Evolutionary conservation across 2,329 filamentous ascomycete species (phyloP).

Genomic region (Fusarium sp.): DNA sequence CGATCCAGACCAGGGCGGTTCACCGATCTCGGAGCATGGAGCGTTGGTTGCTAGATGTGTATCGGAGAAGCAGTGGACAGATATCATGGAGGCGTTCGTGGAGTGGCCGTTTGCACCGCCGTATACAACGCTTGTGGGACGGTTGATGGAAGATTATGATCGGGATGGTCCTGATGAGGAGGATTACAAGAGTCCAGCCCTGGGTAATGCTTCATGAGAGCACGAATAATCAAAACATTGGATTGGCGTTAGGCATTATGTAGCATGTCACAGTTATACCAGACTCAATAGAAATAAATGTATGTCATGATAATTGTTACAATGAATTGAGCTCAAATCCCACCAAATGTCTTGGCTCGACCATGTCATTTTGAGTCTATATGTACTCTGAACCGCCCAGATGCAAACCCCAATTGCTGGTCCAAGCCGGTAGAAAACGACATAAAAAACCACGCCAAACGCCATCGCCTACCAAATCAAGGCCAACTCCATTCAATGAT

Average conservation of each 20-base stretch:
- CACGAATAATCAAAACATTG: slow-evolving; percentile 13
- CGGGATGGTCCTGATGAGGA: slow-evolving; percentile 41
- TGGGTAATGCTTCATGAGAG: slow-evolving; percentile 5
- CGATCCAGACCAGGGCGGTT: slow-evolving; percentile 64
- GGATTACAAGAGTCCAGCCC: slow-evolving; percentile 41
- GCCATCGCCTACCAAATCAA: slow-evolving; percentile 40
- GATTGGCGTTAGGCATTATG: slow-evolving; percentile 16
- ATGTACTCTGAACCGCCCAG: too few relatives aligned
- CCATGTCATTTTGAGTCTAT: slow-evolving; percentile 36
- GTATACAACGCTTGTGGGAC: slow-evolving; percentile 63
- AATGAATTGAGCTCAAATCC: slow-evolving; percentile 32
- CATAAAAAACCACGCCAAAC: slow-evolving; percentile 33
- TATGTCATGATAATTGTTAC: slow-evolving; percentile 26
- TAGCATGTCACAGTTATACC: slow-evolving; percentile 2
- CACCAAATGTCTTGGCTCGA: slow-evolving; percentile 23
- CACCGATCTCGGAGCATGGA: slow-evolving; percentile 54
- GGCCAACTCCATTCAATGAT: slow-evolving; percentile 39
- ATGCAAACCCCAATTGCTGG: slow-evolving; percentile 24
- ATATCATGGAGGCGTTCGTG: slow-evolving; percentile 71
- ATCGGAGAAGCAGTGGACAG: slow-evolving; percentile 67
- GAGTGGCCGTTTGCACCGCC: slow-evolving; percentile 74
- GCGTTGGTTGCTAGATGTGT: slow-evolving; percentile 63
- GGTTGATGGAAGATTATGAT: slow-evolving; percentile 53
- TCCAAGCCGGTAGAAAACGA: slow-evolving; percentile 29
- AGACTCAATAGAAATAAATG: not conserved